phyloP scores from a whole-genome alignment of 139 green algal genomes.

The Tetradesmus obliquus region DNA sequence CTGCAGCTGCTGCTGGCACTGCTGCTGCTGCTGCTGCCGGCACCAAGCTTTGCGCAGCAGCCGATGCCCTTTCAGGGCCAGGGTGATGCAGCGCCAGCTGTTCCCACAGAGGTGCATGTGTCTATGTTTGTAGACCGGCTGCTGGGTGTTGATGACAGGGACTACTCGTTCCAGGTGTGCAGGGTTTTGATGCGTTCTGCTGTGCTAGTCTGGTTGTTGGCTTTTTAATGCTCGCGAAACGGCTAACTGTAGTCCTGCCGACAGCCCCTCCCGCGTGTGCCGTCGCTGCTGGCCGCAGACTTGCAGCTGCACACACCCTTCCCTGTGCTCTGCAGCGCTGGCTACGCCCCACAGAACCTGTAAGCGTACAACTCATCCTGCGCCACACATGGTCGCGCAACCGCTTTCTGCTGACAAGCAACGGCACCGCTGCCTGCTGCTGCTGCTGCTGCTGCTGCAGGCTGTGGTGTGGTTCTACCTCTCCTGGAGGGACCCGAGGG shows the following conservation, averaged over 20 bases:
- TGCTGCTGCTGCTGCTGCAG: background rate
- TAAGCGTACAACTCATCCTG: no score
- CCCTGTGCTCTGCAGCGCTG: no score
- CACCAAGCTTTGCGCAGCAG: background rate
- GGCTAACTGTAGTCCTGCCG: no score
- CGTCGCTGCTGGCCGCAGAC: no score
- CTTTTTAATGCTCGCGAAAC: no score
- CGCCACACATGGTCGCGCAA: no score
- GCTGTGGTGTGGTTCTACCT: constrained; percentile 38
- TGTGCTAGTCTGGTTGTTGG: no score
- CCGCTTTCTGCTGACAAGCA: background rate
- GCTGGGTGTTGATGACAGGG: background rate
- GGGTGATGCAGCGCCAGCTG: background rate
- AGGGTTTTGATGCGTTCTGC: background rate
- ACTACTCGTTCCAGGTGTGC: constrained; percentile 11
- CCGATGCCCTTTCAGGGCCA: background rate
- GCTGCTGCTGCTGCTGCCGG: constrained; percentile 19
- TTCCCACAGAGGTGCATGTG: background rate
- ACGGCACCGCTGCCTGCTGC: background rate
- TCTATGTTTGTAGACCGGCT: constrained; percentile 26
- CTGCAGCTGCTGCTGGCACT: constrained; percentile 33
- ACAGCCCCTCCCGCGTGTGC: no score
- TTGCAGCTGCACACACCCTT: no score
- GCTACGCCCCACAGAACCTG: no score
- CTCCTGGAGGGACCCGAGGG: constrained; percentile 14